phyloP scores from a whole-genome alignment of 345 rosid species.

The Populus pruinosa region DNA sequence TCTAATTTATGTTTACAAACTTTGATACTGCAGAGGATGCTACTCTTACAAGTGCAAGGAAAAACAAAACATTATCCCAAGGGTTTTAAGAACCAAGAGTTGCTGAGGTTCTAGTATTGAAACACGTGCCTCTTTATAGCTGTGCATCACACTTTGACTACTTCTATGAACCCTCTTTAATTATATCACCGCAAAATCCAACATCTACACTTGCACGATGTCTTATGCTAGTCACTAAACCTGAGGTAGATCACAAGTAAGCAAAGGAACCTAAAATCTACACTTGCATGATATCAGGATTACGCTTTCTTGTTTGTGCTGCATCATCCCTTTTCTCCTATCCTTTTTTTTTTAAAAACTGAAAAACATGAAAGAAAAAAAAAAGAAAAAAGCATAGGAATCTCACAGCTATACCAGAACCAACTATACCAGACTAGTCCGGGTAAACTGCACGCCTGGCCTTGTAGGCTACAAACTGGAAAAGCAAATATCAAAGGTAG shows the following conservation, averaged over 20 bases:
- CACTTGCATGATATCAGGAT: neutral
- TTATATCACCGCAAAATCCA: neutral
- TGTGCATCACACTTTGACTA: neutral
- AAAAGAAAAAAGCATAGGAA: neutral
- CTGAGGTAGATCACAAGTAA: neutral
- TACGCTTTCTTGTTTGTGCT: too few species aligned
- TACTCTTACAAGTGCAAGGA: neutral
- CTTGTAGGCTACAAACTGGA: slow-evolving; percentile 6
- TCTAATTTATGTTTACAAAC: too few species aligned
- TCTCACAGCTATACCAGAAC: neutral
- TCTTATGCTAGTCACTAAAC: neutral
- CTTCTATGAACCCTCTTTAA: neutral
- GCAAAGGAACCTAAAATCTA: neutral
- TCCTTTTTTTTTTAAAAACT: neutral
- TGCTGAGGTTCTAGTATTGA: neutral
- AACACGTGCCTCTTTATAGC: neutral
- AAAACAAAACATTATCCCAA: neutral
- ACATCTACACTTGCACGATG: neutral
- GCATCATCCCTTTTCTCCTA: neutral
- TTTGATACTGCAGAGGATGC: neutral
- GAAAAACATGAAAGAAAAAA: neutral
- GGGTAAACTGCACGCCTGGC: neutral
- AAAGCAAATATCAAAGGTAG: neutral
- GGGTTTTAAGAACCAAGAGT: too few species aligned
- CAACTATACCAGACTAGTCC: neutral